Evolutionary conservation across 176 grass and related monocot species (phyloP).

Genomic region (Tillandsia fasciculata): DNA sequence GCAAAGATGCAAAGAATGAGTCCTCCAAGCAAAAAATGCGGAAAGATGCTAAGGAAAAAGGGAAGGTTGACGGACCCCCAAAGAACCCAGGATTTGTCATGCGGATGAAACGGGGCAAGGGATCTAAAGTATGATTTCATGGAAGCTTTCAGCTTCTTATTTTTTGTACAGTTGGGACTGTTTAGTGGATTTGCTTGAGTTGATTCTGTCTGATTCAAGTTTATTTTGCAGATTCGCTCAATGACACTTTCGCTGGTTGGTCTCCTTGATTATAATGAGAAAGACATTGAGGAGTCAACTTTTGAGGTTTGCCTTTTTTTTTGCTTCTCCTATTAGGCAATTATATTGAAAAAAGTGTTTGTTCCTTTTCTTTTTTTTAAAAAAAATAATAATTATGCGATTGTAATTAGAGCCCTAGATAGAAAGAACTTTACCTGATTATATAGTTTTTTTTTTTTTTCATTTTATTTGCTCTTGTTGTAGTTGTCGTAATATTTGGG

Average conservation of each 20-base stretch:
- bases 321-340: slow-evolving; percentile 6
- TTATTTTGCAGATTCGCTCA: slow-evolving; percentile 61
- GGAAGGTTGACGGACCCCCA: slow-evolving; percentile 57
- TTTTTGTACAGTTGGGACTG: slow-evolving; percentile 11
- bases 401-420: too few relatives aligned
- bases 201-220: slow-evolving; percentile 5
- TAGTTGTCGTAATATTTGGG: not conserved
- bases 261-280: slow-evolving; percentile 87
- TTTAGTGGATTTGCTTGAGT: slow-evolving; percentile 4
- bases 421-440: too few relatives aligned
- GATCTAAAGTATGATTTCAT: slow-evolving; percentile 60
- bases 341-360: not conserved
- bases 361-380: not conserved
- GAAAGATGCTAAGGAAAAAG: slow-evolving; percentile 52
- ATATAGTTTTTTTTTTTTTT: not conserved
- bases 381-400: too few relatives aligned
- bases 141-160: slow-evolving; percentile 5
- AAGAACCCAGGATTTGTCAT: slow-evolving; percentile 92
- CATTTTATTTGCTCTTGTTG: not conserved
- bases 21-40: slow-evolving; percentile 33
- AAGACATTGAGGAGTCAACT: slow-evolving; percentile 81
- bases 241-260: slow-evolving; percentile 77
- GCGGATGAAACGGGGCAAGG: slow-evolving; percentile 55
- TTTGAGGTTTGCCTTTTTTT: slow-evolving; percentile 64
- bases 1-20: slow-evolving; percentile 45